Evolutionary conservation across 2,329 filamentous ascomycete species (phyloP).

Genomic region (Beauveria sp.): DNA sequence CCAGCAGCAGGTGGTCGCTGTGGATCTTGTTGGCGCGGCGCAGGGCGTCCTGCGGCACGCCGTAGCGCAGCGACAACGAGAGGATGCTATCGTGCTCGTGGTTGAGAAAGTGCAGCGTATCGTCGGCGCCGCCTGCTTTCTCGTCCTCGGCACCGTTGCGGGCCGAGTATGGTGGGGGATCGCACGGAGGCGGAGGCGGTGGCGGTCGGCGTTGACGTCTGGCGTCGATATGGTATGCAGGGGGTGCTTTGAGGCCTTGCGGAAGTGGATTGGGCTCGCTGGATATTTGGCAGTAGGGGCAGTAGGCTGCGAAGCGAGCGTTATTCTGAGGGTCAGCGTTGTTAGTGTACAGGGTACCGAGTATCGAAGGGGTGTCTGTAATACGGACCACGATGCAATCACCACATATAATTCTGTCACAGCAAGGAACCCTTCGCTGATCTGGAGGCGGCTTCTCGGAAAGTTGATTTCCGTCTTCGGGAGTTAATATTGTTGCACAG

Average conservation of each 20-base stretch:
- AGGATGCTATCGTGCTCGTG: conserved; percentile 59
- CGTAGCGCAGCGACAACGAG: conserved; percentile 64
- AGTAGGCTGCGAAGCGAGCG: conserved; percentile 56
- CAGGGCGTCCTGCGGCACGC: conserved; percentile 55
- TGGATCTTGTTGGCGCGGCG: conserved; percentile 62
- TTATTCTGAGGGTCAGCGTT: conserved; percentile 41
- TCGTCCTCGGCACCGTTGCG: not conserved
- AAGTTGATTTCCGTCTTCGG: conserved; percentile 35
- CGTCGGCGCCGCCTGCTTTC: conserved; percentile 38
- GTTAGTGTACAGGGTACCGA: not conserved
- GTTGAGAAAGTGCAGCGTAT: conserved; percentile 68
- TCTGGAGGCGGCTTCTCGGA: conserved; percentile 54
- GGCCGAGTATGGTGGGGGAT: not conserved
- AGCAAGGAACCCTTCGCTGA: conserved; percentile 60
- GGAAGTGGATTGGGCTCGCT: conserved; percentile 47
- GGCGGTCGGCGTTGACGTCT: not conserved
- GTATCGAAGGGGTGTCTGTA: not conserved
- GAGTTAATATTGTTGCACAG: conserved; percentile 55
- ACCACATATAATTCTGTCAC: conserved; percentile 62
- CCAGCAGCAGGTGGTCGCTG: conserved; percentile 63
- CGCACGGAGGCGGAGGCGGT: not conserved
- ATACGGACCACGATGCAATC: conserved; percentile 55
- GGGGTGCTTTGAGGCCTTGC: conserved; percentile 61
- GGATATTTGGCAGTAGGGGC: conserved; percentile 72
- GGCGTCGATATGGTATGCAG: conserved; percentile 42